These are phyloP conservation scores for Penicillium maclennaniae DNA, from an alignment of 495 filamentous ascomycete species.

Conservation along the genomic window DNA sequence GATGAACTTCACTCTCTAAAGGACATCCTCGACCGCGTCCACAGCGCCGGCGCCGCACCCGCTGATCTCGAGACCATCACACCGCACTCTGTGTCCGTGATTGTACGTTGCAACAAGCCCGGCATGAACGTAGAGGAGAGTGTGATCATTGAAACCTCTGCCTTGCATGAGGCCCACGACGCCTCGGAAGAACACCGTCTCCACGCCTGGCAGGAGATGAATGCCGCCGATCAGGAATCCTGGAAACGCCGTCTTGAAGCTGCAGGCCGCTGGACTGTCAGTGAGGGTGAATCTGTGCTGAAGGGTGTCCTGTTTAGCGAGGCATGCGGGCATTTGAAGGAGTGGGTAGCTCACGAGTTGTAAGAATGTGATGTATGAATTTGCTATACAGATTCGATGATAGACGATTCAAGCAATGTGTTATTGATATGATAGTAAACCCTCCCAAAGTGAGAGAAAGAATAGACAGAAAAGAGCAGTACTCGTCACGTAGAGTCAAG, in stretches of 20 bases:
- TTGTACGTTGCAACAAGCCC: constrained; percentile 23
- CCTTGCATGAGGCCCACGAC: neutral
- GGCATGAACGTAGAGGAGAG: constrained; percentile 20
- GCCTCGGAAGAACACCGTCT: constrained; percentile 28
- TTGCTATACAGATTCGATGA: neutral
- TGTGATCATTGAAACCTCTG: constrained; percentile 19
- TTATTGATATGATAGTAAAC: neutral
- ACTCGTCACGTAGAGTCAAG: no score
- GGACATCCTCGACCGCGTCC: constrained; percentile 25
- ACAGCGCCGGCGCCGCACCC: constrained; percentile 22
- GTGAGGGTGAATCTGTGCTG: constrained; percentile 68
- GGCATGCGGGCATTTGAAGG: constrained; percentile 54
- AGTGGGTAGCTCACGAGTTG: constrained; percentile 35
- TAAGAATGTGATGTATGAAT: neutral
- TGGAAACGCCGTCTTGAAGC: constrained; percentile 69
- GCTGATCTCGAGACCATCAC: constrained; percentile 16
- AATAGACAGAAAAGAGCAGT: no score
- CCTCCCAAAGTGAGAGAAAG: no score
- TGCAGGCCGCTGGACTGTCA: constrained; percentile 69
- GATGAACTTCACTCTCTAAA: constrained; percentile 17
- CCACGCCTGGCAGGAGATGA: constrained; percentile 66
- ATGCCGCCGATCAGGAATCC: constrained; percentile 47
- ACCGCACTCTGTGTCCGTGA: constrained; percentile 20
- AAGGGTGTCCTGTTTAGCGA: constrained; percentile 73
- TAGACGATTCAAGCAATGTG: neutral